Conservation (phyloP, 2,329 filamentous ascomycete genomes). For the Lachnellula subtilissima region DNA sequence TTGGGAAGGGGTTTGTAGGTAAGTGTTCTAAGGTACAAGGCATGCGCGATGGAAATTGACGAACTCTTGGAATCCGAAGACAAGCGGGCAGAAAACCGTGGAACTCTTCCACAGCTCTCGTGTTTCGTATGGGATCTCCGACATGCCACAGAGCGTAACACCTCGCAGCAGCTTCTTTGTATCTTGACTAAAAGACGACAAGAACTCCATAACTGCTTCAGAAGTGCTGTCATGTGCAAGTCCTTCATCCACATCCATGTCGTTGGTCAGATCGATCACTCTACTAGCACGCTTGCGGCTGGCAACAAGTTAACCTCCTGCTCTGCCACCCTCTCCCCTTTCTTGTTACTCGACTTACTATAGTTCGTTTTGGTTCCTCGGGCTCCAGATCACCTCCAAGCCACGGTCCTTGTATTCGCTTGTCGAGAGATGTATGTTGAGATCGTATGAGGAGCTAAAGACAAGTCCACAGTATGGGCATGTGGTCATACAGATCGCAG, state of each 20-base stretch:
- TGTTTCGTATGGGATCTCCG: background rate
- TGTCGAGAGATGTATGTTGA: background rate
- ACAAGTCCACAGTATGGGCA: background rate
- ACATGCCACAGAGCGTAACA: background rate
- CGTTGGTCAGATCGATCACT: no score
- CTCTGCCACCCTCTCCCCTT: background rate
- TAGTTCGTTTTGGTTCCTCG: background rate
- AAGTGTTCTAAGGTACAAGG: background rate
- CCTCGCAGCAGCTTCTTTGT: background rate
- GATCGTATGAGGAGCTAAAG: background rate
- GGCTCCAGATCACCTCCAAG: background rate
- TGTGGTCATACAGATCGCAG: background rate
- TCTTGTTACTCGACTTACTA: background rate
- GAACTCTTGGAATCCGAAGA: background rate
- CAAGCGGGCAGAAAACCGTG: background rate
- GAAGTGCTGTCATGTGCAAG: background rate
- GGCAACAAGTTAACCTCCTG: background rate
- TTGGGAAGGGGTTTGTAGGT: no score
- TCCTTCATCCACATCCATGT: background rate
- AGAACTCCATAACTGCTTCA: background rate
- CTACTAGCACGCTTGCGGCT: background rate
- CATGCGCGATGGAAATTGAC: background rate
- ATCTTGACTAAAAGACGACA: background rate
- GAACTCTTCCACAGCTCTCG: background rate
- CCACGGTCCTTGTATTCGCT: background rate